Percentiles rank a stretch among this genome's conserved stretches.
phyloP scores from a whole-genome alignment of 495 filamentous ascomycete species.

The Chaetomium fimeti region DNA sequence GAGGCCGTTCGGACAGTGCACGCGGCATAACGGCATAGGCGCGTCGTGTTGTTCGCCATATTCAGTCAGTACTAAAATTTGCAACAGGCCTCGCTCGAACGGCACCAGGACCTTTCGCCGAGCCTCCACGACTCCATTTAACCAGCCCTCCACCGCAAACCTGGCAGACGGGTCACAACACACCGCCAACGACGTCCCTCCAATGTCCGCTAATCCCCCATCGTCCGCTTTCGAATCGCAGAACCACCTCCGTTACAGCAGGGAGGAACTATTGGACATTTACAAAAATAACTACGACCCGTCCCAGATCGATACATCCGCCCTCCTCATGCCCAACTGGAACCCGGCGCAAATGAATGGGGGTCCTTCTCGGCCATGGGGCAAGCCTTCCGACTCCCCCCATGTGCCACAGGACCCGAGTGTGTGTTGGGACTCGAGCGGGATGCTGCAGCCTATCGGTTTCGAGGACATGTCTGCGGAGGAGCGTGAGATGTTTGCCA shows the following conservation, averaged over 20 bases:
- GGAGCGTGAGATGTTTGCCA: conserved; percentile 80
- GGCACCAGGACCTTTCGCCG: conserved; percentile 87
- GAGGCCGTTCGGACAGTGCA: background rate
- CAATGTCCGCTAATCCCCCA: conserved; percentile 26
- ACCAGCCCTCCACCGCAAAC: conserved; percentile 32
- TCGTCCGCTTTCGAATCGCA: conserved; percentile 49
- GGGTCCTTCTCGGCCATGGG: conserved; percentile 65
- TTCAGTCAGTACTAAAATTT: conserved; percentile 12
- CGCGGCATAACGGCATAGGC: background rate
- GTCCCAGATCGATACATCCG: conserved; percentile 60
- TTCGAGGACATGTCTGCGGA: conserved; percentile 75
- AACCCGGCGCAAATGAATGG: conserved; percentile 67
- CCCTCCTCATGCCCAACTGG: conserved; percentile 72
- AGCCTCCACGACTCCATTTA: conserved; percentile 60
- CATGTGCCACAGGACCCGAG: conserved; percentile 53
- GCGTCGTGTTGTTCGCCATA: background rate
- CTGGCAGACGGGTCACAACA: conserved; percentile 25
- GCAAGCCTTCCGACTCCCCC: conserved; percentile 68
- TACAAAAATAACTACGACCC: conserved; percentile 60
- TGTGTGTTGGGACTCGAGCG: conserved; percentile 87
- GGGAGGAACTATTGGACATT: conserved; percentile 77
- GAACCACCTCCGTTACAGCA: conserved; percentile 60
- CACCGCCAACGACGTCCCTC: conserved; percentile 20
- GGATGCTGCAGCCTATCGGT: conserved; percentile 68
- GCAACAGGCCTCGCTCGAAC: conserved; percentile 59